Conservation (phyloP, 2,329 filamentous ascomycete species). For the Seiridium cupressi region DNA sequence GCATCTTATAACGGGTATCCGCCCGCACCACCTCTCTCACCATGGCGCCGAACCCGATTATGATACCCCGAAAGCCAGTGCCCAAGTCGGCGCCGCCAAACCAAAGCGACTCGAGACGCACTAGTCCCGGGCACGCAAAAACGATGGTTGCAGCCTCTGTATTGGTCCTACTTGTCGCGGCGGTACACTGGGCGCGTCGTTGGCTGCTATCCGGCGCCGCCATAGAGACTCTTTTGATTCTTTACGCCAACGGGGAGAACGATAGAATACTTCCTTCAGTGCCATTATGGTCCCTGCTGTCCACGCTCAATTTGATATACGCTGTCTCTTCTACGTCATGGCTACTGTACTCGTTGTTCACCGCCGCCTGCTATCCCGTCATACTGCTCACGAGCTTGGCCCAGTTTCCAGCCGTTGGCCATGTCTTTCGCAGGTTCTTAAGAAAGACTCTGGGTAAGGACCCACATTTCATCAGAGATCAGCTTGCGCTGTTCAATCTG, state of each 20-base stretch:
- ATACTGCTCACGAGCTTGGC: slow-evolving; percentile 41
- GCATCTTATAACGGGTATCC: neutral
- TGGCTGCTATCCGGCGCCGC: slow-evolving; percentile 3
- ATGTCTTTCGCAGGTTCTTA: neutral
- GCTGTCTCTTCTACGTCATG: slow-evolving; percentile 48
- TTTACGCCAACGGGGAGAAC: slow-evolving; percentile 27
- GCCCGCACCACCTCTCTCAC: neutral
- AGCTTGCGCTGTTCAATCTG: slow-evolving; percentile 37
- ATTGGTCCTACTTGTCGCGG: neutral
- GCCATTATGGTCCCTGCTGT: slow-evolving; percentile 44
- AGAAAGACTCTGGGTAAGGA: slow-evolving; percentile 35
- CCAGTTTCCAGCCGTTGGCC: slow-evolving; percentile 33
- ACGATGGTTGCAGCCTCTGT: neutral
- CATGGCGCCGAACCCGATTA: slow-evolving; percentile 6
- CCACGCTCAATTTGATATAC: slow-evolving; percentile 44
- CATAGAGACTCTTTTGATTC: slow-evolving; percentile 21
- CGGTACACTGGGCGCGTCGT: slow-evolving; percentile 2
- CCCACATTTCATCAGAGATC: slow-evolving; percentile 49
- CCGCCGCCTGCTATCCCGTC: slow-evolving; percentile 36
- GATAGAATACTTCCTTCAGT: slow-evolving; percentile 39
- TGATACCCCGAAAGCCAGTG: slow-evolving; percentile 11
- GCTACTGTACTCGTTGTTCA: slow-evolving; percentile 45
- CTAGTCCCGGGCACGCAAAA: neutral
- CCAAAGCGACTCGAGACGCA: neutral
- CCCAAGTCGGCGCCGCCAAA: neutral